phyloP scores from a whole-genome alignment of 345 rosid genomes.

The Mallotus nudiflorus region DNA sequence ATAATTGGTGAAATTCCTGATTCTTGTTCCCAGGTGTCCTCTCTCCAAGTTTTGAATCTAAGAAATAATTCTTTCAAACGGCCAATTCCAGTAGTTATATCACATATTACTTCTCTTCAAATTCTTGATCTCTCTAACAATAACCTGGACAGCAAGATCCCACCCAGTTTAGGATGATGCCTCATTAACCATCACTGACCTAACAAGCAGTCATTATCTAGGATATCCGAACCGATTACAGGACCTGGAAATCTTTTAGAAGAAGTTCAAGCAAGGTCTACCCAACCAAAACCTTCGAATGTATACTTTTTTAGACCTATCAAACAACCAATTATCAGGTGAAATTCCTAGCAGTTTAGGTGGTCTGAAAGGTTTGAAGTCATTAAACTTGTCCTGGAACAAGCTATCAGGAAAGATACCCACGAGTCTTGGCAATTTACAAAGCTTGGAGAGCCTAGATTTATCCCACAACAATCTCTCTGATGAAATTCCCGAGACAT shows the following conservation, averaged over 20 bases:
- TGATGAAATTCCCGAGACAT: slow-evolving; percentile 30
- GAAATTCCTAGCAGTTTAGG: slow-evolving; percentile 39
- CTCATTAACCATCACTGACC: no score
- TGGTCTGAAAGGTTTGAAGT: slow-evolving; percentile 28
- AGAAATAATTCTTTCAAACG: slow-evolving; percentile 33
- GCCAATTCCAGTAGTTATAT: slow-evolving; percentile 24
- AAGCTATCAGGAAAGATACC: slow-evolving; percentile 32
- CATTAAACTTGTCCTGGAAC: slow-evolving; percentile 35
- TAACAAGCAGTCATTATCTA: no score
- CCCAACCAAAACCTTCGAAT: neutral
- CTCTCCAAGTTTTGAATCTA: slow-evolving; percentile 35
- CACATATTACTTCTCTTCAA: slow-evolving; percentile 28
- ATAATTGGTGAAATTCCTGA: slow-evolving; percentile 32
- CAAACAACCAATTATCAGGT: slow-evolving; percentile 39
- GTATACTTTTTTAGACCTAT: slow-evolving; percentile 39
- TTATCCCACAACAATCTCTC: slow-evolving; percentile 37
- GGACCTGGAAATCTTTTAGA: slow-evolving; percentile 32
- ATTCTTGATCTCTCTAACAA: slow-evolving; percentile 39
- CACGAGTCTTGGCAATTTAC: slow-evolving; percentile 20
- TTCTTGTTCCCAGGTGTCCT: slow-evolving; percentile 20
- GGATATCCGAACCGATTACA: no score
- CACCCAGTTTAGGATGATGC: slow-evolving; percentile 27
- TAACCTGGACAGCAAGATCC: slow-evolving; percentile 23
- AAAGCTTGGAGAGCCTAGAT: slow-evolving; percentile 34
- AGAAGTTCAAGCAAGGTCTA: slow-evolving; percentile 28